Evolutionary conservation across 1,284 basidiomycete species (phyloP).

Genomic region (Rhodotorula sp.): DNA sequence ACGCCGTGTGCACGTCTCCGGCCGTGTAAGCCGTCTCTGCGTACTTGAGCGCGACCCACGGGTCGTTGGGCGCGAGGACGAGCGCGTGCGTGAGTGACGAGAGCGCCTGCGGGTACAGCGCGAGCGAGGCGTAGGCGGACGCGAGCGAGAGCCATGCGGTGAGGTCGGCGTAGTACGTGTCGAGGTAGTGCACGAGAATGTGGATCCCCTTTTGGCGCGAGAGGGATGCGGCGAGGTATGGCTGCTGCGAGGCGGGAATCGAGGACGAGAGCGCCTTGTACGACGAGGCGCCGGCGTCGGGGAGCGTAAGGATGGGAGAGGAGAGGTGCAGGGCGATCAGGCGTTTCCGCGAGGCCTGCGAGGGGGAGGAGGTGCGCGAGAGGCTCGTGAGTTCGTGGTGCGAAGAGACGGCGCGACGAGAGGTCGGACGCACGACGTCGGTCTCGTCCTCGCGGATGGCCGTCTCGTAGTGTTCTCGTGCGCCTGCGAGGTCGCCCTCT

Average conservation of each 20-base stretch:
- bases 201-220: slow-evolving; percentile 60
- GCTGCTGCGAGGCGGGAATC: slow-evolving; percentile 17
- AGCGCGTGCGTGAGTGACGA: slow-evolving; percentile 78
- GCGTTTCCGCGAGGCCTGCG: slow-evolving; percentile 58
- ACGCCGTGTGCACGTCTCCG: slow-evolving; percentile 67
- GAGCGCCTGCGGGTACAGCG: slow-evolving; percentile 70
- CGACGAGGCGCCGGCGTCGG: background rate
- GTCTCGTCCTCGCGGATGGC: slow-evolving; percentile 69
- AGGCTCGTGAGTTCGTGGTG: slow-evolving; percentile 59
- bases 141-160: slow-evolving; percentile 94
- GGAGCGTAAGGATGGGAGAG: background rate
- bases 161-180: slow-evolving; percentile 89
- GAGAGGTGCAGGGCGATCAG: slow-evolving; percentile 28
- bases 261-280: slow-evolving; percentile 2
- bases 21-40: slow-evolving; percentile 85
- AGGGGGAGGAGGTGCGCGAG: slow-evolving; percentile 49
- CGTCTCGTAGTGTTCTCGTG: slow-evolving; percentile 68
- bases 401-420: background rate
- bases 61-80: slow-evolving; percentile 79
- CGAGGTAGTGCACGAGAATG: slow-evolving; percentile 76
- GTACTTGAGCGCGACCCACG: slow-evolving; percentile 75
- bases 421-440: slow-evolving; percentile 64
- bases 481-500: slow-evolving; percentile 55
- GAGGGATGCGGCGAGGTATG: slow-evolving; percentile 46
- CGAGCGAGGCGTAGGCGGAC: slow-evolving; percentile 76